Conservation (phyloP, 2,329 filamentous ascomycete species). For the Cadophora sp. region DNA sequence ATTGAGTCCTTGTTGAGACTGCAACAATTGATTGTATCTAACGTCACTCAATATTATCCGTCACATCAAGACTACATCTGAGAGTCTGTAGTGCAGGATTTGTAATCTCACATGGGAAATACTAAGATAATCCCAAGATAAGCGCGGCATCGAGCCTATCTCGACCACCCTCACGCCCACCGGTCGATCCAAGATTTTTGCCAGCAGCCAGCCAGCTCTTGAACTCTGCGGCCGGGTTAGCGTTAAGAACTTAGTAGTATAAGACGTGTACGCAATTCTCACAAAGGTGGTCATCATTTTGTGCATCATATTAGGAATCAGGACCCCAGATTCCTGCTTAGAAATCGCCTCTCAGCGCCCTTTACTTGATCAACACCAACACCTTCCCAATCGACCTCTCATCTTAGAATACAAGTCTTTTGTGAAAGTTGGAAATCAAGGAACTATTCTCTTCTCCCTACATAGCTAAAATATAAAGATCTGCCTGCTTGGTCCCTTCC, state of each 20-base stretch:
- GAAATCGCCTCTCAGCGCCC: slow-evolving; percentile 7
- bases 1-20: no score
- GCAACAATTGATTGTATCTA: no score
- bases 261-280: no score
- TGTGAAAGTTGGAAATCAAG: not conserved
- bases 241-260: not conserved
- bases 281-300: not conserved
- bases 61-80: no score
- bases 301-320: not conserved
- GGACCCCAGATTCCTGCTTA: not conserved
- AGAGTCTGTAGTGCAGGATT: no score
- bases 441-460: no score
- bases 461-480: not conserved
- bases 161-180: not conserved
- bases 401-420: not conserved
- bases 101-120: no score
- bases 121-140: no score
- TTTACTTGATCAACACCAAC: not conserved
- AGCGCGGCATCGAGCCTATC: not conserved
- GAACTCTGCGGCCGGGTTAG: not conserved
- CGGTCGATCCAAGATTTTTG: not conserved
- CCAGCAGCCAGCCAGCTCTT: not conserved
- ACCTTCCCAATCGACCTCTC: not conserved
- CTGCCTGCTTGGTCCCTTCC: not conserved
- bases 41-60: no score